Evolutionary conservation across 2,329 filamentous ascomycete species (phyloP).

Genomic region (Colletotrichum horii): DNA sequence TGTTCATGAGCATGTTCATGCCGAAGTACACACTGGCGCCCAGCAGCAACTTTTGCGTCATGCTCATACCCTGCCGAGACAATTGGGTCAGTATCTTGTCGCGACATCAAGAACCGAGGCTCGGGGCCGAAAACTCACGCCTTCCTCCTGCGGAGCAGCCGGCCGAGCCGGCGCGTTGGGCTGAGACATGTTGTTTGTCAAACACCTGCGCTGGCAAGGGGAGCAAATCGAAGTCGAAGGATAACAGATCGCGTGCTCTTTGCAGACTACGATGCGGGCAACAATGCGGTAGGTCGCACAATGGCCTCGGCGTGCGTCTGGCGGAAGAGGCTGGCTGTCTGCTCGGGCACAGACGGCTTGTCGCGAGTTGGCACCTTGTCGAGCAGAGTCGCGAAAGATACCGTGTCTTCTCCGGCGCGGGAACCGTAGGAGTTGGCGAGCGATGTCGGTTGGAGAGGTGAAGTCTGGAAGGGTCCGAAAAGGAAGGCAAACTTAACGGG

Average conservation of each 20-base stretch:
- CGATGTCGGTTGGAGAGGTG: constrained; percentile 12
- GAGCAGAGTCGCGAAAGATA: neutral
- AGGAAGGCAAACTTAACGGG: neutral
- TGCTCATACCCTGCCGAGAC: constrained; percentile 36
- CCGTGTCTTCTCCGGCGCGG: constrained; percentile 11
- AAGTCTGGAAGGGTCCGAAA: neutral
- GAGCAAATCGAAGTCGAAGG: neutral
- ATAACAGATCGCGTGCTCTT: constrained; percentile 9
- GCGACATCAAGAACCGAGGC: neutral
- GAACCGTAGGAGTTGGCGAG: neutral
- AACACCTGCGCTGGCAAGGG: neutral
- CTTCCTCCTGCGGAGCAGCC: constrained; percentile 15
- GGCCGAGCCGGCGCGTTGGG: constrained; percentile 11
- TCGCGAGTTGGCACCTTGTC: neutral
- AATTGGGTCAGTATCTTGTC: neutral
- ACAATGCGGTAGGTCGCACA: neutral
- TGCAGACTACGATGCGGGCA: neutral
- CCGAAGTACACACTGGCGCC: constrained; percentile 63
- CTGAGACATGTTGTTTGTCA: constrained; percentile 9
- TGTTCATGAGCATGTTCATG: constrained; percentile 62
- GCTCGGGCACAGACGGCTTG: neutral
- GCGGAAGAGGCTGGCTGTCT: neutral
- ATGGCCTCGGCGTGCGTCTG: neutral
- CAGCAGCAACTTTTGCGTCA: constrained; percentile 51
- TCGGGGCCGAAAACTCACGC: constrained; percentile 12